Evolutionary conservation across 2,329 filamentous ascomycete genomes (phyloP), one percentile per base, ranked within the genome.

Genomic region (Lasiodiplodia citricola): DNA sequence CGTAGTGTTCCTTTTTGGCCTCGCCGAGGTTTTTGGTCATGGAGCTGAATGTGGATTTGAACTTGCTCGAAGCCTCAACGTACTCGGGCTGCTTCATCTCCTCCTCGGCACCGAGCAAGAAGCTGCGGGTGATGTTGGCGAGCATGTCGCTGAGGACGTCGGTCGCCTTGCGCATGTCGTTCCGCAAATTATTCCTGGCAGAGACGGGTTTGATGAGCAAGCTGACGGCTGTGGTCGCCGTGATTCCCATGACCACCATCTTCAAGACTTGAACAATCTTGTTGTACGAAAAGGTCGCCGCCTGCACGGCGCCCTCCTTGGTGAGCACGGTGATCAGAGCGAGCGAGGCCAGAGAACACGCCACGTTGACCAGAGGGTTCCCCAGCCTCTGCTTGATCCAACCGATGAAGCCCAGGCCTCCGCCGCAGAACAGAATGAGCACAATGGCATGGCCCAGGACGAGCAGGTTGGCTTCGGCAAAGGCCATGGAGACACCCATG

Each of bases 291-390:
- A 97, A 93, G 65, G 91, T 90, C 6, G 92, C 93, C 41, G 87
- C 89, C 74, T 97, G 92, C 0, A 97, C 90, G 2, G 93, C 90
- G 63, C 93, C 94, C 79, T 97, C 95, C 80, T 96, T 97, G 13
- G 95, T 97, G 70, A 97, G 83, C 56, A 97, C 88, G 2, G 92
- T 94, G 76, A 97, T 97, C 71, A 96, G 92, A 62, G 93, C 93
- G 69, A 98, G 89, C 41, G 93, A 95, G 7, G 94, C 89, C 72
- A 97, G 84, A 38, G 94, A 97, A 73, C 92, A 93, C 58, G 91
- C 92, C 44, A 95, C 91, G 75, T 94, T 94, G 71, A 96, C 92
- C 67, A 96, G 82, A 7, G 93, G 92, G 73, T 92, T 90, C 70
- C 91, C 92, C 70, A 93, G 85, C 73, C 84, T 90, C 76, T 95